Conservation (phyloP, 2,329 filamentous ascomycete species). For the Ophiostoma angusticollis region DNA sequence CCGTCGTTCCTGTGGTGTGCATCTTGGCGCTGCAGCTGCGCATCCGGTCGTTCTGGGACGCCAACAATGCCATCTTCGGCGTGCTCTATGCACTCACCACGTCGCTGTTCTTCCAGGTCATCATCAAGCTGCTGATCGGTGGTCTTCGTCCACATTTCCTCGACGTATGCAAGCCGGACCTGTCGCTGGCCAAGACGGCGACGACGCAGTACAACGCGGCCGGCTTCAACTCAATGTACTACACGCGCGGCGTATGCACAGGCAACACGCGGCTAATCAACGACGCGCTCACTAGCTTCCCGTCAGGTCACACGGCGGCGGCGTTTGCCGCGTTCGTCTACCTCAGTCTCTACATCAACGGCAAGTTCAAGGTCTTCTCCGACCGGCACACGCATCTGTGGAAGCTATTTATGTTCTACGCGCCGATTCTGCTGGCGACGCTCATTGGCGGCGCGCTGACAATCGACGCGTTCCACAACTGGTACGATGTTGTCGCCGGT, state of each 20-base stretch:
- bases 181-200: slow-evolving; percentile 26
- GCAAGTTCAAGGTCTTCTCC: slow-evolving; percentile 62
- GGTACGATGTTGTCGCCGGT: slow-evolving; percentile 58
- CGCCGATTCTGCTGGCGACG: slow-evolving; percentile 52
- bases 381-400: slow-evolving; percentile 63
- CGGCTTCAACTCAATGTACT: slow-evolving; percentile 46
- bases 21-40: slow-evolving; percentile 56
- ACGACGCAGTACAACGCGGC: slow-evolving; percentile 30
- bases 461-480: slow-evolving; percentile 63
- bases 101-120: slow-evolving; percentile 64
- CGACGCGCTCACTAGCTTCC: slow-evolving; percentile 58
- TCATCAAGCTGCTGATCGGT: slow-evolving; percentile 63
- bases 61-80: slow-evolving; percentile 59
- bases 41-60: slow-evolving; percentile 54
- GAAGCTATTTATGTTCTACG: slow-evolving; percentile 54
- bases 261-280: slow-evolving; percentile 52
- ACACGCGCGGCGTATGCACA: slow-evolving; percentile 56
- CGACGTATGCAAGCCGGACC: slow-evolving; percentile 50
- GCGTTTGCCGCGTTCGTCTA: slow-evolving; percentile 61
- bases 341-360: slow-evolving; percentile 62
- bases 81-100: slow-evolving; percentile 57
- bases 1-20: slow-evolving; percentile 49
- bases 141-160: slow-evolving; percentile 62
- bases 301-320: slow-evolving; percentile 60
- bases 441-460: slow-evolving; percentile 58